Evolutionary conservation across 306 rosid species (phyloP).

Genomic region (Adenanthera pavonina): DNA sequence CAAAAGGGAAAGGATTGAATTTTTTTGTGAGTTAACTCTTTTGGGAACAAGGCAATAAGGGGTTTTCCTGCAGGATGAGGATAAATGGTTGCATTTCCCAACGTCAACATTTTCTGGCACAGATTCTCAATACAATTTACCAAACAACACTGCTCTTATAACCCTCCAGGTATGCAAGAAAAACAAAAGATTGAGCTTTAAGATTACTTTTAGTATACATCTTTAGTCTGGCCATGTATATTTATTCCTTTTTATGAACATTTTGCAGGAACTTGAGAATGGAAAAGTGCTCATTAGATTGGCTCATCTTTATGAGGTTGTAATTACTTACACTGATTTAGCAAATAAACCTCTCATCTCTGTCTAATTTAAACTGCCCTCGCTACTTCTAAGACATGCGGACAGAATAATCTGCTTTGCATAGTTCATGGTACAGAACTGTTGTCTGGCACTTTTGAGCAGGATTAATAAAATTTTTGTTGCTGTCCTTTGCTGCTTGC

Average conservation of each 20-base stretch:
- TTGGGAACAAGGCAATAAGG: neutral
- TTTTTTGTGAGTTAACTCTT: neutral
- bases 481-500: neutral
- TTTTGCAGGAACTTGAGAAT: constrained; percentile 74
- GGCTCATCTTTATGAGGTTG: constrained; percentile 87
- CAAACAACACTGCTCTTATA: constrained; percentile 71
- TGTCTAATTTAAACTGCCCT: constrained; percentile 16
- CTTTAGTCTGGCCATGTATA: constrained; percentile 11
- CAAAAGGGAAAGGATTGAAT: neutral
- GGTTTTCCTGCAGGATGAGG: constrained; percentile 62
- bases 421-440: neutral
- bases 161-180: constrained; percentile 68
- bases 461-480: neutral
- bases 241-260: constrained; percentile 32
- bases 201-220: constrained; percentile 18
- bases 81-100: constrained; percentile 50
- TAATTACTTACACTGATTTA: constrained; percentile 39
- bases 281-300: constrained; percentile 80
- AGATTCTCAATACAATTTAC: constrained; percentile 71
- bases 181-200: constrained; percentile 26
- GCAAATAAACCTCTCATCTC: neutral
- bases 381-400: neutral
- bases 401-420: constrained; percentile 10
- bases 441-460: constrained; percentile 15
- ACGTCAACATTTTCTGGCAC: constrained; percentile 57